Evolutionary conservation across 2,329 filamentous ascomycete species (phyloP), one percentile per base, ranked within the genome.

Genomic region (Trichoderma endophyticum): DNA sequence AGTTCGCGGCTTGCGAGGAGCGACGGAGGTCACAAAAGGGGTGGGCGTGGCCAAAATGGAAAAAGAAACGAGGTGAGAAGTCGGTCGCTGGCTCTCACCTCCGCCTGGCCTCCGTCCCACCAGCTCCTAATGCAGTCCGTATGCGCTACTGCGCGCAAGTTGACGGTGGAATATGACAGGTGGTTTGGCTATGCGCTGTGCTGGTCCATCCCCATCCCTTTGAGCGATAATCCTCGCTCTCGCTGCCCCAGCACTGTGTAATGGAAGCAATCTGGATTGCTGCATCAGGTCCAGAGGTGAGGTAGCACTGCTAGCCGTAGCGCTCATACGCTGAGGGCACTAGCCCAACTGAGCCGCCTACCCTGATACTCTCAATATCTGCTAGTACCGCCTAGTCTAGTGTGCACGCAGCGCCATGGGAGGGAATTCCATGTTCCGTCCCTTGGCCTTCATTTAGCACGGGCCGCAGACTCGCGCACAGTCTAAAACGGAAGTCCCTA

Each of bases 391-490:
- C 43, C 43, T 51, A 12, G n/a, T n/a, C 18, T n/a, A n/a, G 43
- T 48, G 18, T n/a, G n/a, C 18, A 48, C 18, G 43, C 18, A 48
- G 18, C 43, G 63, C 43, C 48, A 11, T 36, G 34, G 48, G 48
- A 51, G 30, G 15, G 28, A 54, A 56, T 56, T 56, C 63, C 43
- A 43, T 36, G 14, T 36, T 34, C 54, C 54, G 15, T 30, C 56
- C 56, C 18, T 32, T 60, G 56, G 34, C 63, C 63, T 66, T 66
- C 63, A 66, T 66, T 66, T 66, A 66, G 63, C 63, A 66, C 63
- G 48, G 63, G 63, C 63, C 63, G 51, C 48, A 51, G 24, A 39
- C 60, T 51, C 63, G 51, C 48, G 63, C 60, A 63, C 60, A 63
- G 60, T 67, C 64, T 67, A 67, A 67, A 67, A 67, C 64, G 51